These are phyloP conservation scores for Haematococcus sp. DNA, from an alignment of 139 green algal genomes.

Conservation along the genomic window DNA sequence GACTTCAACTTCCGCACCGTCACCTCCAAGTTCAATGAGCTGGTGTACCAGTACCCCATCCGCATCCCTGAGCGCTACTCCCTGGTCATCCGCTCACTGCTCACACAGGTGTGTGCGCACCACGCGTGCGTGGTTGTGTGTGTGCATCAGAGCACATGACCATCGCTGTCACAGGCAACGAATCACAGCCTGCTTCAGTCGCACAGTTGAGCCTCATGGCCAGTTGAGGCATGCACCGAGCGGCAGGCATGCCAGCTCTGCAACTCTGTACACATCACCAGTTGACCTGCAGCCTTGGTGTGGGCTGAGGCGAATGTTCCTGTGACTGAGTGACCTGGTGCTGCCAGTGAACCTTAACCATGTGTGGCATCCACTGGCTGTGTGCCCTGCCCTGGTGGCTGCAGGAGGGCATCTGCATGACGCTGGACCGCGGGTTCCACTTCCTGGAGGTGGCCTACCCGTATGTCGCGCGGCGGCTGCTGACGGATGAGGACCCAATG, in stretches of 20 bases:
- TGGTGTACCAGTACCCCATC: slow-evolving; percentile 99
- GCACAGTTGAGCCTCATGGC: too few relatives aligned
- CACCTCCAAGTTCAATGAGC: slow-evolving; percentile 97
- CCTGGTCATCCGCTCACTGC: slow-evolving; percentile 90
- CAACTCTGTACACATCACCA: neutral
- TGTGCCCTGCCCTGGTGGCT: slow-evolving; percentile 10
- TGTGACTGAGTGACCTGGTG: too few relatives aligned
- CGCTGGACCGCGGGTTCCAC: slow-evolving; percentile 92
- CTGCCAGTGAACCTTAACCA: too few relatives aligned
- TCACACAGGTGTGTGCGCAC: slow-evolving; percentile 61
- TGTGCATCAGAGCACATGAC: too few relatives aligned
- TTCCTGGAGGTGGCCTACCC: slow-evolving; percentile 93
- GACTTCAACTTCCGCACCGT: slow-evolving; percentile 98
- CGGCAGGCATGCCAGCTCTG: neutral
- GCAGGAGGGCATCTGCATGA: slow-evolving; percentile 98
- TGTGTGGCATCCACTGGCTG: too few relatives aligned
- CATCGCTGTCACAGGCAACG: neutral
- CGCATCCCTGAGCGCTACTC: slow-evolving; percentile 97
- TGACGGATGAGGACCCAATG: slow-evolving; percentile 94
- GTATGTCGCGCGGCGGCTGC: slow-evolving; percentile 87
- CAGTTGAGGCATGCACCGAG: neutral
- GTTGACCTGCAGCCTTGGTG: neutral
- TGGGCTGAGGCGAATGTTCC: neutral
- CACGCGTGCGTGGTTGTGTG: neutral
- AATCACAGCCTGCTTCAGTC: neutral